Percentiles rank a stretch among this genome's conserved stretches.
Evolutionary conservation across 2,329 filamentous ascomycete species (phyloP).

Genomic region (Seiridium unicorne): DNA sequence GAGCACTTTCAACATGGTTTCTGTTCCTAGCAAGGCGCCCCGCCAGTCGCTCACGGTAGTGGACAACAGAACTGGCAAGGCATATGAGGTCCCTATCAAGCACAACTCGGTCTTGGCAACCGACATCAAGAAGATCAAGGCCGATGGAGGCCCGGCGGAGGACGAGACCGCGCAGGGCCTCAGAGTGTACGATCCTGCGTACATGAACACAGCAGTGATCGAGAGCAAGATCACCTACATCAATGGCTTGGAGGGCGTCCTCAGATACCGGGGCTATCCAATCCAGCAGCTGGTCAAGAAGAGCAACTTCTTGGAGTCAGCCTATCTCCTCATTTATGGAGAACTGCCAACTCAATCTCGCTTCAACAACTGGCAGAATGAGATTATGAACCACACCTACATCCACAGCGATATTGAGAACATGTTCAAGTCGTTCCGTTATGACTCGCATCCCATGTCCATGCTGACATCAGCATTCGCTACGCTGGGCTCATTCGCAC

Average conservation of each 20-base stretch:
- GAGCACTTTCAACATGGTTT: constrained; percentile 19
- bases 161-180: constrained; percentile 48
- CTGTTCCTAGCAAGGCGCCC: constrained; percentile 22
- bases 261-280: constrained; percentile 51
- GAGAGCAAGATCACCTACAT: constrained; percentile 51
- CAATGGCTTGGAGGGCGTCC: constrained; percentile 48
- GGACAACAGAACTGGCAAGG: constrained; percentile 48
- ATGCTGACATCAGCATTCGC: constrained; percentile 50
- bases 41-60: constrained; percentile 38
- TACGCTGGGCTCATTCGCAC: constrained; percentile 47
- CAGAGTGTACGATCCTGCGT: constrained; percentile 49
- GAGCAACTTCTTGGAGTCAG: constrained; percentile 48
- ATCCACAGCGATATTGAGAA: constrained; percentile 47
- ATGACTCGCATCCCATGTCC: constrained; percentile 52
- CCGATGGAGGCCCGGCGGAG: constrained; percentile 32
- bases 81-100: constrained; percentile 47
- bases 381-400: constrained; percentile 51
- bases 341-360: constrained; percentile 43
- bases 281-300: constrained; percentile 49
- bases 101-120: constrained; percentile 49
- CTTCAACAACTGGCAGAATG: constrained; percentile 39
- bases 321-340: constrained; percentile 51
- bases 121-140: constrained; percentile 51
- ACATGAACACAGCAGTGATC: constrained; percentile 52
- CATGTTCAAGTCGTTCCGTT: constrained; percentile 50